Conservation (phyloP, 2,329 filamentous ascomycete species). For the Exophiala oligosperma region DNA sequence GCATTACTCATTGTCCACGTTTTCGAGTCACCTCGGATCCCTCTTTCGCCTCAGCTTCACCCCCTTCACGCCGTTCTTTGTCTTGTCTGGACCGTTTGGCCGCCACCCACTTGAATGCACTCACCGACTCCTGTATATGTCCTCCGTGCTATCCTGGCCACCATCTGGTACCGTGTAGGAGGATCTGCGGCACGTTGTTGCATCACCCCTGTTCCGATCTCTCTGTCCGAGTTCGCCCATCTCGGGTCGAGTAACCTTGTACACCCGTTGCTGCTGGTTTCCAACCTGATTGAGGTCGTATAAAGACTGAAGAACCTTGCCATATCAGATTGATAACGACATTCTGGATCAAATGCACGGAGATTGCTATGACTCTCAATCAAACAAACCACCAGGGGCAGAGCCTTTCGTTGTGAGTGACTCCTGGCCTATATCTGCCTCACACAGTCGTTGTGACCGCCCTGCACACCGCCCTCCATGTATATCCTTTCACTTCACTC, state of each 20-base stretch:
- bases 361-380: not conserved
- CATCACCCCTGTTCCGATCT: too few species aligned
- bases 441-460: too few species aligned
- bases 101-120: not conserved
- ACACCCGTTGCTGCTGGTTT: not conserved
- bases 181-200: not conserved
- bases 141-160: not conserved
- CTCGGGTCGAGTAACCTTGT: not conserved
- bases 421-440: not conserved
- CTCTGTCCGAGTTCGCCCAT: not conserved
- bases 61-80: not conserved
- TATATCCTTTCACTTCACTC: too few species aligned
- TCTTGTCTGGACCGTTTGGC: not conserved
- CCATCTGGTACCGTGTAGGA: not conserved
- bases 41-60: not conserved
- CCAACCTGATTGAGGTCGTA: not conserved
- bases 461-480: too few species aligned
- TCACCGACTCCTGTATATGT: not conserved
- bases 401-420: not conserved
- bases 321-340: not conserved
- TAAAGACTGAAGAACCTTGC: not conserved
- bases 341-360: not conserved
- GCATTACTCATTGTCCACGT: constrained; percentile 29
- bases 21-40: constrained; percentile 24
- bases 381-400: not conserved